Evolutionary conservation across 2,329 filamentous ascomycete genomes (phyloP).

Genomic region (Beauveria caledonica): DNA sequence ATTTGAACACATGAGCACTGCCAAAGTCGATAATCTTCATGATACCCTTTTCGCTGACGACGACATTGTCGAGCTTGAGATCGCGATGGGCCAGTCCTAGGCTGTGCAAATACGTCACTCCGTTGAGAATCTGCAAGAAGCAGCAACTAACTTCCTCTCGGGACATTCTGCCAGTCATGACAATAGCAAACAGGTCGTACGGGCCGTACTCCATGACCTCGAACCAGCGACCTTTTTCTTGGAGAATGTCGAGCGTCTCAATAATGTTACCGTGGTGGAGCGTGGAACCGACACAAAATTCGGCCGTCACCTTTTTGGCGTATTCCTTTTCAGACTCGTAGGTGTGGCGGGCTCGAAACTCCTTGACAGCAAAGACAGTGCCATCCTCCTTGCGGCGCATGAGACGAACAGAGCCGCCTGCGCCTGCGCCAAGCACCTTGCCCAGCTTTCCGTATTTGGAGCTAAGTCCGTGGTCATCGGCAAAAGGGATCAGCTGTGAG

Average conservation of each 20-base stretch:
- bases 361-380: constrained; percentile 94
- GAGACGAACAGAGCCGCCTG: constrained; percentile 85
- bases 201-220: constrained; percentile 99
- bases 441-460: constrained; percentile 95
- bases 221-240: constrained; percentile 91
- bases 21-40: constrained; percentile 99
- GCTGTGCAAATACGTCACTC: constrained; percentile 87
- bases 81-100: constrained; percentile 94
- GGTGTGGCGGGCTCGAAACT: constrained; percentile 83
- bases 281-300: constrained; percentile 96
- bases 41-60: constrained; percentile 90
- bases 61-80: constrained; percentile 94
- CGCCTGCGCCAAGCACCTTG: constrained; percentile 85
- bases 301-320: constrained; percentile 94
- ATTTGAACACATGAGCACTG: constrained; percentile 92
- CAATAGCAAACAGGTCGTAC: constrained; percentile 91
- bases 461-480: constrained; percentile 82
- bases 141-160: constrained; percentile 84
- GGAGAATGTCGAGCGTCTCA: constrained; percentile 92
- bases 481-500: constrained; percentile 70
- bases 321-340: constrained; percentile 96
- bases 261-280: constrained; percentile 97
- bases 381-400: constrained; percentile 91
- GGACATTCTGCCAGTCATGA: constrained; percentile 98
- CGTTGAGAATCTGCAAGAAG: constrained; percentile 90